Base-by-base conservation (phyloP, 495 filamentous ascomycete species). In the Xylaria telfairii region DNA sequence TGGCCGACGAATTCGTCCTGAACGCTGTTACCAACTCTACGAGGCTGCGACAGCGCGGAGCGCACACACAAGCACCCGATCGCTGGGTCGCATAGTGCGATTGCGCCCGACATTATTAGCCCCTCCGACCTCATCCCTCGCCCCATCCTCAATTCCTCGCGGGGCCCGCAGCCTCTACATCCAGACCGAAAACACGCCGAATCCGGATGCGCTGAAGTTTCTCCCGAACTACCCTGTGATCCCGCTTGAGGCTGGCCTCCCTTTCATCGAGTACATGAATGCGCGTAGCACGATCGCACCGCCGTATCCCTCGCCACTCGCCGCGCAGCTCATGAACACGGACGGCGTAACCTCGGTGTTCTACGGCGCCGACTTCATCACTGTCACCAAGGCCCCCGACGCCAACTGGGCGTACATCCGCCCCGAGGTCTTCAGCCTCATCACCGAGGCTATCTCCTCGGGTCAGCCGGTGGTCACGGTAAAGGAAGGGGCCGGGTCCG, bases 341-440 rank as follows among this genome's bases (percentile, higher is more conserved):
- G 96, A 98, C 73, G 96, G 96, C 15, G 91, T 98, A 3, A 93
- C 92, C 19, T 90, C 91, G 3, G 92, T 99, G n/a, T 98, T 98
- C 83, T 97, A 96, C 83, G 96, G 95, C 41, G 81, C 89, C 26
- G 95, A 99, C 77, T 98, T 96, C 81, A 97, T 99, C 79, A 99
- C 96, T 0, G 93, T 99, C 46, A 97, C 93, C 32, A 99, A 99
- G 79, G 86, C 91, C 21, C 86, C 90, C 70, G 92, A 95, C 72
- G 91, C 90, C 12, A 92, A 94, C 74, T 99, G 96, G 96, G 92
- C 93, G 39, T 92, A 97, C 77, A 89, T 99, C 74, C 96, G 96
- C 75, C 95, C 96, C 3, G 96, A 99, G 78, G 88, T 98, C 15
- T 99, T 97, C 84, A 92, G 92, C 73, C 82, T 98, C 56, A 98